Evolutionary conservation across 352 stramenopile species (phyloP).

Genomic region (Pythium guiyangense): DNA sequence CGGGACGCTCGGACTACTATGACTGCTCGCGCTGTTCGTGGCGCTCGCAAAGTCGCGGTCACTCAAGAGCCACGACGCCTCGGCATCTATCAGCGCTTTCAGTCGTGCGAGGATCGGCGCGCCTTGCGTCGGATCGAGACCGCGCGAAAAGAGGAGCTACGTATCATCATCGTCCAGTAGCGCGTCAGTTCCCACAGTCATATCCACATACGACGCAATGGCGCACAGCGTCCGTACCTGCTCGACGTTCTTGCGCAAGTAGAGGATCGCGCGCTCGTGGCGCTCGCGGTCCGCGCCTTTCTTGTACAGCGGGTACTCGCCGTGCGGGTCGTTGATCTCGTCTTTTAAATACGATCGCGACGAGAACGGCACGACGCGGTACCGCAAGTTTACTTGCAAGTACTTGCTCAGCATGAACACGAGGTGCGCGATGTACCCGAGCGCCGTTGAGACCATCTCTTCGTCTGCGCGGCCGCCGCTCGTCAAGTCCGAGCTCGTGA

Average conservation of each 20-base stretch:
- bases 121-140: constrained; percentile 64
- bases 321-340: constrained; percentile 78
- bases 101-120: constrained; percentile 56
- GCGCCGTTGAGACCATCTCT: constrained; percentile 76
- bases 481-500: constrained; percentile 67
- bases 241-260: constrained; percentile 76
- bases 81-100: constrained; percentile 63
- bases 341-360: constrained; percentile 81
- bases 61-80: constrained; percentile 59
- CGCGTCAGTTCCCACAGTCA: too few species aligned
- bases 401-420: constrained; percentile 90
- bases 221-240: constrained; percentile 37
- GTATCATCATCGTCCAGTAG: not conserved
- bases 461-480: constrained; percentile 57
- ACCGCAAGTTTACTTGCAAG: constrained; percentile 79
- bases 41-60: constrained; percentile 31
- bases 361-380: constrained; percentile 75
- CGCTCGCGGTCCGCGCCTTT: constrained; percentile 73
- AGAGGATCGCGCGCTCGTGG: constrained; percentile 73
- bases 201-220: too few species aligned
- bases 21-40: not conserved
- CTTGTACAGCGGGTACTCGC: constrained; percentile 82
- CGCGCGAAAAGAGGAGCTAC: constrained; percentile 72
- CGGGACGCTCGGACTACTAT: constrained; percentile 5
- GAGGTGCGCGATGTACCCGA: constrained; percentile 84